Evolutionary conservation across 768 basidiomycete species (phyloP).

Genomic region (Trametes cingulata): DNA sequence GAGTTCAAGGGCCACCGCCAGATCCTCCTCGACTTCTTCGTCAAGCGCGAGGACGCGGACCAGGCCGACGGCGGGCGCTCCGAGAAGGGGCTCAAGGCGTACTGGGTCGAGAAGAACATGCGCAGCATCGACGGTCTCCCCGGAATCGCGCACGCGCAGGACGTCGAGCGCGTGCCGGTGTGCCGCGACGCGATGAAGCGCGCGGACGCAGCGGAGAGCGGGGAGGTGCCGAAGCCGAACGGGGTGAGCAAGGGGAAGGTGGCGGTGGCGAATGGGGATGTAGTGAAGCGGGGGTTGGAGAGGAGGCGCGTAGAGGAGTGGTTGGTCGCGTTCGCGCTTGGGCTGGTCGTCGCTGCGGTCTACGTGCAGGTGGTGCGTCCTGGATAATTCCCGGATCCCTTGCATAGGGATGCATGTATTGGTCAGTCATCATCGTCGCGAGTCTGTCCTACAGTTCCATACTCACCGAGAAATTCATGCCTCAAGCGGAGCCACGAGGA

Average conservation of each 20-base stretch:
- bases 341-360: constrained; percentile 26
- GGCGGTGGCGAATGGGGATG: background rate
- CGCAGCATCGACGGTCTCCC: constrained; percentile 60
- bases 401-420: too few relatives aligned
- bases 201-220: constrained; percentile 12
- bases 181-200: constrained; percentile 19
- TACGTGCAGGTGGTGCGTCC: constrained; percentile 6
- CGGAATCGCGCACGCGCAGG: constrained; percentile 40
- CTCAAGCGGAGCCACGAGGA: too few relatives aligned
- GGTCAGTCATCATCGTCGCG: too few relatives aligned
- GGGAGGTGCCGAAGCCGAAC: background rate
- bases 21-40: constrained; percentile 48
- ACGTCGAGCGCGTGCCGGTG: constrained; percentile 5
- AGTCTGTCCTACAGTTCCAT: too few relatives aligned
- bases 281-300: background rate
- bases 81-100: constrained; percentile 51
- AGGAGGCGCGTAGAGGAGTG: constrained; percentile 15
- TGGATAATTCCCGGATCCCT: background rate
- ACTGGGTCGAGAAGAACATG: constrained; percentile 54
- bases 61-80: constrained; percentile 26
- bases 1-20: constrained; percentile 57
- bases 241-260: background rate
- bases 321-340: constrained; percentile 34
- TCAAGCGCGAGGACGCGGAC: constrained; percentile 46
- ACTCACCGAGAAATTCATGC: too few relatives aligned